These are phyloP conservation scores for Fusarium compactum DNA, from an alignment of 2,329 filamentous ascomycete species.

Conservation along the genomic window DNA sequence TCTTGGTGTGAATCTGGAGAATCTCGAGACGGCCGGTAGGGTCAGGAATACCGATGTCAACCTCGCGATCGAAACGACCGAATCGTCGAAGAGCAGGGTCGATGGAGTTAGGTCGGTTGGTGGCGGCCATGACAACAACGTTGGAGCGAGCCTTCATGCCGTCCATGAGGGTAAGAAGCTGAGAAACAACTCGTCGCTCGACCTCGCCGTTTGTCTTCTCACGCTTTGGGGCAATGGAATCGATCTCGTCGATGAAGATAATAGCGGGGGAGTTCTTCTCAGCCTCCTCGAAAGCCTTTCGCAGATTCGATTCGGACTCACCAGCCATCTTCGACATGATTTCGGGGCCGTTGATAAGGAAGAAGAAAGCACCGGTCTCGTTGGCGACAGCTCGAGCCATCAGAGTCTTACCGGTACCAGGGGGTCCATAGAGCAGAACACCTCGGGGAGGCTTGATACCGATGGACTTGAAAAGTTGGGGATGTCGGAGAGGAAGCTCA, in stretches of 20 bases:
- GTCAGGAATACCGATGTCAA: constrained; percentile 98
- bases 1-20: constrained; percentile 99
- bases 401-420: constrained; percentile 98
- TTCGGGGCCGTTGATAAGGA: constrained; percentile 98
- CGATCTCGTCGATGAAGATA: constrained; percentile 99
- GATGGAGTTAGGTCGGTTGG: constrained; percentile 98
- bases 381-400: constrained; percentile 99
- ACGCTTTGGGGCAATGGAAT: constrained; percentile 99
- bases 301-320: constrained; percentile 97
- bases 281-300: constrained; percentile 99
- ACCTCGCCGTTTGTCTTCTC: constrained; percentile 99
- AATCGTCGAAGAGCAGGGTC: constrained; percentile 97
- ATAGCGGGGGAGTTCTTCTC: constrained; percentile 99
- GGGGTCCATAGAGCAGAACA: constrained; percentile 95
- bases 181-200: constrained; percentile 97
- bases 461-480: constrained; percentile 99
- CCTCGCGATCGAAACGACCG: constrained; percentile 98
- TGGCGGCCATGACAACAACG: constrained; percentile 98
- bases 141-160: constrained; percentile 99
- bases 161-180: constrained; percentile 97
- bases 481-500: constrained; percentile 94
- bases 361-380: constrained; percentile 99
- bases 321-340: constrained; percentile 99
- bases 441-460: constrained; percentile 99
- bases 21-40: constrained; percentile 99